Conservation (phyloP, 2,329 filamentous ascomycete genomes). For the Pestalotiopsis sp. region DNA sequence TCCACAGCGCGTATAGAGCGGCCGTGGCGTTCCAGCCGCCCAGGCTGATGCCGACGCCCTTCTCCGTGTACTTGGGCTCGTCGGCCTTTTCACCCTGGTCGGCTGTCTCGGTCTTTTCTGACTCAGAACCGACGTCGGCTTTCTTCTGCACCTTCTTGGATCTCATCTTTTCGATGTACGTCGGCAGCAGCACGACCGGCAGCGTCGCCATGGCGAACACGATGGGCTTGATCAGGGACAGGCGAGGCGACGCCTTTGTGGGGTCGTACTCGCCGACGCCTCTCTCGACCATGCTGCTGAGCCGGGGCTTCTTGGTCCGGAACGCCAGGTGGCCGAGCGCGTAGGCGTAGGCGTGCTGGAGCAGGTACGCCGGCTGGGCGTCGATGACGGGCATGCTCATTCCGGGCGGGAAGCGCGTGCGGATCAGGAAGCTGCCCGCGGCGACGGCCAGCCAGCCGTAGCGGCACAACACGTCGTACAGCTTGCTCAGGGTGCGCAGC, state of each 20-base stretch:
- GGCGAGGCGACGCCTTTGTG: neutral
- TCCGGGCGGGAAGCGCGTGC: constrained; percentile 8
- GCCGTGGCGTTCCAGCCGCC: constrained; percentile 7
- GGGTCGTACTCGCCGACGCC: neutral
- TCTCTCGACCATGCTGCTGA: constrained; percentile 5
- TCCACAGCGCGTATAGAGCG: constrained; percentile 11
- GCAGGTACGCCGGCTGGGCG: constrained; percentile 2
- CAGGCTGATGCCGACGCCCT: neutral
- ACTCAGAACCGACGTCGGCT: neutral
- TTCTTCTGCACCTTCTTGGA: neutral
- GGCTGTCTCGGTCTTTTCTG: neutral
- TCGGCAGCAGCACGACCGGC: neutral
- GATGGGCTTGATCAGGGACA: constrained; percentile 7
- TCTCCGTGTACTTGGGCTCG: neutral
- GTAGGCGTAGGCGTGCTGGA: constrained; percentile 12
- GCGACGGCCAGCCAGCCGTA: constrained; percentile 14
- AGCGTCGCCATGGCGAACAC: constrained; percentile 3
- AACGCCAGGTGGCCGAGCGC: constrained; percentile 11
- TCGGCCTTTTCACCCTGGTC: neutral
- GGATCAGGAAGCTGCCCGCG: constrained; percentile 9
- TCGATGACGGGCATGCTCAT: constrained; percentile 2
- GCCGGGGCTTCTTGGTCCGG: constrained; percentile 7
- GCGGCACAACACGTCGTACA: constrained; percentile 10
- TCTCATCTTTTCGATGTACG: neutral
- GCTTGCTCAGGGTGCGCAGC: constrained; percentile 4